A percentile compares a stretch with the other conserved stretches of the same genome.
Conservation (phyloP, 192 early-diverging fungal genomes). For the Coemansia sp. region DNA sequence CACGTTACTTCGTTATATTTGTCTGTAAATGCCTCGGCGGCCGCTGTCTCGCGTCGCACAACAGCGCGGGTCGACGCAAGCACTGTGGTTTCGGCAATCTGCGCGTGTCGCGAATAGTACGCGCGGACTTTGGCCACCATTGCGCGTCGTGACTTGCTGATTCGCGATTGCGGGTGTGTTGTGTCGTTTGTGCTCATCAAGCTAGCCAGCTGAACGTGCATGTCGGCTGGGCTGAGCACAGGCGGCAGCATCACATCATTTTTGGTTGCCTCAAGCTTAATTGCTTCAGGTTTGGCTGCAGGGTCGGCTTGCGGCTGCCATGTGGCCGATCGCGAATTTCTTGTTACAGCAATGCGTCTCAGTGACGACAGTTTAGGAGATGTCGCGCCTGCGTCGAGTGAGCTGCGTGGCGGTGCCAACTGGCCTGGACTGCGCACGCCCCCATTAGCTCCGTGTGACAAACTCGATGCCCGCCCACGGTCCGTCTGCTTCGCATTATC, state of each 20-base stretch:
- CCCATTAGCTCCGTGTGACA: background rate
- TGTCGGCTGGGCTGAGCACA: constrained; percentile 4
- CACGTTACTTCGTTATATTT: constrained; percentile 50
- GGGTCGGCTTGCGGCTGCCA: constrained; percentile 15
- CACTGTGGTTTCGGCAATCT: constrained; percentile 32
- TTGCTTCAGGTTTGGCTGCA: no score
- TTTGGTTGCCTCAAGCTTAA: no score
- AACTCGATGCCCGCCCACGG: constrained; percentile 2
- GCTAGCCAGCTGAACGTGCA: constrained; percentile 9
- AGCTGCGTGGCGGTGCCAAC: constrained; percentile 3
- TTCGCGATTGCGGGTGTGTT: constrained; percentile 10
- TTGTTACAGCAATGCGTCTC: constrained; percentile 26
- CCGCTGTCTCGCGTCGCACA: constrained; percentile 35
- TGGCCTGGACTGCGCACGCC: background rate
- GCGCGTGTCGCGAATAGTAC: constrained; percentile 24
- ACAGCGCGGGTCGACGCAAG: constrained; percentile 39
- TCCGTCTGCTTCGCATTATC: background rate
- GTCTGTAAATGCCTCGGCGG: constrained; percentile 20
- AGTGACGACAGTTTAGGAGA: constrained; percentile 20
- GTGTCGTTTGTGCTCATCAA: background rate
- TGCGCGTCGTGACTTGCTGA: constrained; percentile 13
- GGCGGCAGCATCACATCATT: background rate
- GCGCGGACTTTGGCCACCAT: constrained; percentile 36
- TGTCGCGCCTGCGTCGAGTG: constrained; percentile 8
- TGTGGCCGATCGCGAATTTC: constrained; percentile 21